These are phyloP conservation scores for Microcera coccophila DNA, from an alignment of 2,329 filamentous ascomycete species.

Conservation along the genomic window DNA sequence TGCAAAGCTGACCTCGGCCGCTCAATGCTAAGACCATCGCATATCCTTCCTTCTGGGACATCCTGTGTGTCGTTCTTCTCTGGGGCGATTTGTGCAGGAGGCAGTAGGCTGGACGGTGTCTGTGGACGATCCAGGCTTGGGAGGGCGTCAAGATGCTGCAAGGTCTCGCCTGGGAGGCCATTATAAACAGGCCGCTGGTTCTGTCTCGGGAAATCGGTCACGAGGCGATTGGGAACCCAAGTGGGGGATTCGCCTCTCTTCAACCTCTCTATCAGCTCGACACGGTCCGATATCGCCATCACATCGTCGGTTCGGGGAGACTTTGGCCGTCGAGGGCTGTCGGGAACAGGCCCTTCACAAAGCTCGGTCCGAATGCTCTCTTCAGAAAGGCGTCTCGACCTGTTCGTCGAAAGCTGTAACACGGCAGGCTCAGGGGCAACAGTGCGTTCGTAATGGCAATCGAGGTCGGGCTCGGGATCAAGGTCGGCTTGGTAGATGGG, in stretches of 20 bases:
- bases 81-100: slow-evolving; percentile 46
- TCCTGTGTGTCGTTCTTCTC: slow-evolving; percentile 36
- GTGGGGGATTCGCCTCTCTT: slow-evolving; percentile 74
- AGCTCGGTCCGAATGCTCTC: slow-evolving; percentile 59
- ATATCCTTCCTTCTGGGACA: slow-evolving; percentile 39
- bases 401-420: slow-evolving; percentile 20
- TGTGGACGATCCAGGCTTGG: slow-evolving; percentile 23
- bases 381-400: slow-evolving; percentile 44
- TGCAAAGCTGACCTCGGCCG: slow-evolving; percentile 75
- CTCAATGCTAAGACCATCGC: slow-evolving; percentile 64
- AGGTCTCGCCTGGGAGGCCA: slow-evolving; percentile 30
- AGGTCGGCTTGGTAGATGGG: slow-evolving; percentile 56
- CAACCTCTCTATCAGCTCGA: slow-evolving; percentile 76
- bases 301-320: slow-evolving; percentile 24
- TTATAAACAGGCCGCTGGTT: slow-evolving; percentile 5
- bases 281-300: slow-evolving; percentile 55
- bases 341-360: slow-evolving; percentile 54
- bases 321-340: slow-evolving; percentile 34
- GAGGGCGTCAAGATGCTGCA: slow-evolving; percentile 23
- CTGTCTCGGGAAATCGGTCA: slow-evolving; percentile 32
- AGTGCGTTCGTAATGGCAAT: background rate
- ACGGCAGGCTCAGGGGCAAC: slow-evolving; percentile 9
- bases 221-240: slow-evolving; percentile 66
- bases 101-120: slow-evolving; percentile 38
- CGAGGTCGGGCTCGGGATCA: slow-evolving; percentile 28